These are phyloP conservation scores for Aspergillus fijiensis DNA, from an alignment of 2,329 filamentous ascomycete species.

Conservation along the genomic window DNA sequence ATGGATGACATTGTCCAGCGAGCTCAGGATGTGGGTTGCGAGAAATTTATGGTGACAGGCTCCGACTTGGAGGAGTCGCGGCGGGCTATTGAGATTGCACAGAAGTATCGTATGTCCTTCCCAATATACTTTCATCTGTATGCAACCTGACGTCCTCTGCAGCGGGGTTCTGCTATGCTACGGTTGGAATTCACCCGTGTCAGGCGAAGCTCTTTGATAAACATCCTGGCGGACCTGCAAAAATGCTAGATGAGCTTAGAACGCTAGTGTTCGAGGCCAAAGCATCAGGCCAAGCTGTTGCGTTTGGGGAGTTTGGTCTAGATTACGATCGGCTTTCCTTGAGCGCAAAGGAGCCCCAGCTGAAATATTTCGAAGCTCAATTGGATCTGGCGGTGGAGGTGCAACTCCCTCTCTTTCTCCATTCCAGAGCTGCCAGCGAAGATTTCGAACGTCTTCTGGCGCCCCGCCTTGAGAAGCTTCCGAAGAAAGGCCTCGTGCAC, in stretches of 20 bases:
- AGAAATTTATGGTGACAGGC: conserved; percentile 90
- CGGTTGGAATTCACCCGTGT: conserved; percentile 92
- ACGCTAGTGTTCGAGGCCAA: conserved; percentile 63
- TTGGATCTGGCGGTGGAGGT: conserved; percentile 74
- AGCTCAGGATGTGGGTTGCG: conserved; percentile 74
- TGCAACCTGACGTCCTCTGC: conserved; percentile 14
- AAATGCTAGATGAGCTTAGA: conserved; percentile 59
- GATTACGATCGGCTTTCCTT: conserved; percentile 92
- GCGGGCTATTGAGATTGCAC: conserved; percentile 71
- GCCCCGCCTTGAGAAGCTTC: conserved; percentile 62
- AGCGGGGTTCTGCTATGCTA: conserved; percentile 83
- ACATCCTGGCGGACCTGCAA: conserved; percentile 47
- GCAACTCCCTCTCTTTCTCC: conserved; percentile 84
- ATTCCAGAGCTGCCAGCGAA: conserved; percentile 80
- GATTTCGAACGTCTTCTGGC: conserved; percentile 78
- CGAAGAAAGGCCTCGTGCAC: conserved; percentile 81
- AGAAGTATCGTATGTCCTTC: conserved; percentile 65
- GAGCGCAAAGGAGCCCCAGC: conserved; percentile 73
- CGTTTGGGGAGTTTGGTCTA: conserved; percentile 92
- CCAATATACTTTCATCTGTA: conserved; percentile 11
- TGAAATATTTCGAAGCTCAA: conserved; percentile 82
- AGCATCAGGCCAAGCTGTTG: conserved; percentile 61
- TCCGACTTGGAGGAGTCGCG: conserved; percentile 78
- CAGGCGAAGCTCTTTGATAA: conserved; percentile 74
- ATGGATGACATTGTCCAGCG: conserved; percentile 69